Conservation (phyloP, 2,329 filamentous ascomycete genomes). For the Bipolaris zeicola region DNA sequence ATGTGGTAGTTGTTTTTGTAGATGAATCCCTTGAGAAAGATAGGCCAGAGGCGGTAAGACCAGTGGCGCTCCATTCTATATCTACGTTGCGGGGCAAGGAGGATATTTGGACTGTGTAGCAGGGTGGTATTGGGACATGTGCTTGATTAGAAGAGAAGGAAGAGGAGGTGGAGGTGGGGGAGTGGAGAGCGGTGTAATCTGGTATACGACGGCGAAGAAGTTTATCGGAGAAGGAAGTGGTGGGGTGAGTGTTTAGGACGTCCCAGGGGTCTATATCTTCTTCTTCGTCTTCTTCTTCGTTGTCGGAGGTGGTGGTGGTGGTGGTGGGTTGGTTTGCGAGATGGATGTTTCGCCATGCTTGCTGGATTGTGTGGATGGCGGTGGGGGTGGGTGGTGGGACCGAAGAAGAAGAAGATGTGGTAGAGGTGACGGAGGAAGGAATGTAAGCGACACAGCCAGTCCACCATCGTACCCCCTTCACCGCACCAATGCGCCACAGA, state of each 20-base stretch:
- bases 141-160: too few species aligned
- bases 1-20: too few species aligned
- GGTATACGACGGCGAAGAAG: too few species aligned
- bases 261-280: constrained; percentile 70
- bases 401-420: too few species aligned
- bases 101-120: constrained; percentile 77
- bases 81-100: constrained; percentile 73
- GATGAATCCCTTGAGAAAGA: neutral
- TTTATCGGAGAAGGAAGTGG: constrained; percentile 22
- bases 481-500: constrained; percentile 79
- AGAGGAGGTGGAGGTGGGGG: too few species aligned
- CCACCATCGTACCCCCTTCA: constrained; percentile 76
- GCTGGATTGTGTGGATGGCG: too few species aligned
- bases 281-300: constrained; percentile 52
- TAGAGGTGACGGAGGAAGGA: constrained; percentile 7
- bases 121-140: constrained; percentile 57
- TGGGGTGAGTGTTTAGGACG: constrained; percentile 60
- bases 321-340: neutral
- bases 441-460: constrained; percentile 68
- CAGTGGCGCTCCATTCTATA: constrained; percentile 84
- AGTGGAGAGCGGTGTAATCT: constrained; percentile 6
- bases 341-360: constrained; percentile 53
- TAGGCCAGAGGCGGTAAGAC: constrained; percentile 49
- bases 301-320: constrained; percentile 1
- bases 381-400: too few species aligned